Evolutionary conservation across 768 basidiomycete species (phyloP).

Genomic region (Tricholoma saponaceum): DNA sequence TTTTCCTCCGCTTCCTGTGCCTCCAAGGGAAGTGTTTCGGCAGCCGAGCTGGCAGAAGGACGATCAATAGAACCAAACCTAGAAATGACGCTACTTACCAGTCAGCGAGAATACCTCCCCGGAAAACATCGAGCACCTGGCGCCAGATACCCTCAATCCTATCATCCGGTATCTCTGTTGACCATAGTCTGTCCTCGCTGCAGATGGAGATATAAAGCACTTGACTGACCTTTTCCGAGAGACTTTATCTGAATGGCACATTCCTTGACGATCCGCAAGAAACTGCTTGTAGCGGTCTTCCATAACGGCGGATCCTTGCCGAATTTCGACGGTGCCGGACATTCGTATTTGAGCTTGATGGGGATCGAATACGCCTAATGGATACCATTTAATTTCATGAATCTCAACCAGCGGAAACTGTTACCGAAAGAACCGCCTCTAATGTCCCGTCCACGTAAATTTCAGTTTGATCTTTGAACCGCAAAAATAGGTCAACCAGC

Average conservation of each 20-base stretch:
- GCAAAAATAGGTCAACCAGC: slow-evolving; percentile 72
- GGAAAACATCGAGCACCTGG: slow-evolving; percentile 76
- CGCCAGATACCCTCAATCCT: slow-evolving; percentile 83
- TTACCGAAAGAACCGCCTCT: slow-evolving; percentile 75
- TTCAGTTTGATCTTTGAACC: slow-evolving; percentile 53
- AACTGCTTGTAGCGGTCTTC: slow-evolving; percentile 89
- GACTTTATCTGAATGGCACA: slow-evolving; percentile 48
- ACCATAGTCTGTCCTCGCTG: background rate
- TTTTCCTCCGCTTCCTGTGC: slow-evolving; percentile 77
- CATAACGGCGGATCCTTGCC: slow-evolving; percentile 87
- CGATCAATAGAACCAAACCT: too few relatives aligned
- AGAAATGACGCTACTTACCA: slow-evolving; percentile 46
- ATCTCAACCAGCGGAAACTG: slow-evolving; percentile 16
- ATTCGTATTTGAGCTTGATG: slow-evolving; percentile 92
- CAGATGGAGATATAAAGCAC: background rate
- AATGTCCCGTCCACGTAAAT: slow-evolving; percentile 82
- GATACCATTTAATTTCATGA: background rate
- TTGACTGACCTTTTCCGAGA: slow-evolving; percentile 44
- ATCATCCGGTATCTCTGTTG: slow-evolving; percentile 52
- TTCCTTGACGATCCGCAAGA: slow-evolving; percentile 70
- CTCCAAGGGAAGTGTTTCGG: slow-evolving; percentile 54
- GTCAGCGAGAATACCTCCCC: slow-evolving; percentile 79
- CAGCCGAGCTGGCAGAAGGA: slow-evolving; percentile 41
- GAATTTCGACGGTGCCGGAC: slow-evolving; percentile 83
- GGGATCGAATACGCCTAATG: slow-evolving; percentile 82